phyloP scores from a whole-genome alignment of 1,139 yeast genomes.

The Candida sojae region DNA sequence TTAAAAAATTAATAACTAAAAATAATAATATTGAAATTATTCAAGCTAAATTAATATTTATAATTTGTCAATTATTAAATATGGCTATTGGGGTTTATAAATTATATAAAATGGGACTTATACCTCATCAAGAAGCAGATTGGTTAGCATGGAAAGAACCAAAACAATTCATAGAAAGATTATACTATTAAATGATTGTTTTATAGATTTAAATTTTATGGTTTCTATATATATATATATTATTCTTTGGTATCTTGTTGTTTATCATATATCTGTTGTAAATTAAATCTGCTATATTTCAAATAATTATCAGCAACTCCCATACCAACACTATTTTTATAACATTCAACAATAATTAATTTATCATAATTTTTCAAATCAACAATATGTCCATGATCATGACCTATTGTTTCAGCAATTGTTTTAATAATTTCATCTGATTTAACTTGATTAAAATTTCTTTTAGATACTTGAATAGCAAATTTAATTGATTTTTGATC shows the following conservation, averaged over 20 bases:
- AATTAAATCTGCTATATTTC: conserved; percentile 53
- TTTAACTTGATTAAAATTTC: conserved; percentile 75
- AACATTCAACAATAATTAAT: conserved; percentile 82
- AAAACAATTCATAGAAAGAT: conserved; percentile 32
- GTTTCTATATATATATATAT: too few species aligned
- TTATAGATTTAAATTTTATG: neutral
- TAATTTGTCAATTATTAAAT: conserved; percentile 63
- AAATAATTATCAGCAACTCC: conserved; percentile 73
- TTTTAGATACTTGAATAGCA: conserved; percentile 77
- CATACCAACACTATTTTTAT: conserved; percentile 80
- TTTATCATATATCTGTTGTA: conserved; percentile 64
- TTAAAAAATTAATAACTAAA: conserved; percentile 37
- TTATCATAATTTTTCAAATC: conserved; percentile 81
- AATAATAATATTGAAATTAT: conserved; percentile 44
- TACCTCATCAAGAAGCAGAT: conserved; percentile 85
- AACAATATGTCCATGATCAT: conserved; percentile 70
- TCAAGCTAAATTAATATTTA: conserved; percentile 36
- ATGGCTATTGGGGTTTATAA: conserved; percentile 84
- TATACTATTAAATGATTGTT: conserved; percentile 5
- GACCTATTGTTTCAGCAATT: conserved; percentile 73
- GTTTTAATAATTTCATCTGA: conserved; percentile 69
- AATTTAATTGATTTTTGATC: conserved; percentile 58
- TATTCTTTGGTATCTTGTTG: conserved; percentile 16
- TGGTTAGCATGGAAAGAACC: conserved; percentile 84
- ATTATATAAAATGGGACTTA: conserved; percentile 82